Evolutionary conservation across 352 stramenopile genomes (phyloP).

Genomic region (Globisporangium sylvaticum): DNA sequence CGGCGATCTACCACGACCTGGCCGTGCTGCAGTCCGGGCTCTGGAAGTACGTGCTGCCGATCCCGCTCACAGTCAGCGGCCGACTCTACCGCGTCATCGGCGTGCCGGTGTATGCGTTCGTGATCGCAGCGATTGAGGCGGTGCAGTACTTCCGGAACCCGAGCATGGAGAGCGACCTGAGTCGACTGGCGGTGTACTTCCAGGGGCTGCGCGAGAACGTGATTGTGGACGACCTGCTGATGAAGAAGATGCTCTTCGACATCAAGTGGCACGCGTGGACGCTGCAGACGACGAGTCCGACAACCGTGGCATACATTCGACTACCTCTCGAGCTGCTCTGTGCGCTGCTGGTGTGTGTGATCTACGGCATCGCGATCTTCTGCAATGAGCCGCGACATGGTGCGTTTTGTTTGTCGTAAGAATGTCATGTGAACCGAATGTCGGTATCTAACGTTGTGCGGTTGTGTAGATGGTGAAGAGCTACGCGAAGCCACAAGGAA

Average conservation of each 20-base stretch:
- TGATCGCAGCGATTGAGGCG: conserved; percentile 48
- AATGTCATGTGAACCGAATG: neutral
- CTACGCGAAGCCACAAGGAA: conserved; percentile 67
- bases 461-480: conserved; percentile 62
- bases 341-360: conserved; percentile 39
- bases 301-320: conserved; percentile 30
- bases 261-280: conserved; percentile 30
- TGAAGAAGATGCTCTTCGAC: conserved; percentile 28
- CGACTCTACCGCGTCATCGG: conserved; percentile 52
- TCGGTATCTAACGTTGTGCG: neutral
- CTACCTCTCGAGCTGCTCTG: conserved; percentile 45
- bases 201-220: conserved; percentile 21
- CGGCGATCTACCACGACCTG: conserved; percentile 44
- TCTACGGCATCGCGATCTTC: conserved; percentile 61
- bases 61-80: conserved; percentile 54
- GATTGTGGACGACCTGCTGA: conserved; percentile 25
- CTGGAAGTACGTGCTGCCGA: conserved; percentile 64
- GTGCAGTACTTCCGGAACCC: conserved; percentile 44
- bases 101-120: conserved; percentile 61
- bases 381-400: conserved; percentile 67
- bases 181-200: conserved; percentile 36
- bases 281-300: conserved; percentile 21
- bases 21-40: conserved; percentile 24
- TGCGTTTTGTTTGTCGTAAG: conserved; percentile 21
- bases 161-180: conserved; percentile 37